Evolutionary conservation across 148 eudicot species (phyloP), one percentile per base, ranked within the genome.

Genomic region (Selenicereus undatus): DNA sequence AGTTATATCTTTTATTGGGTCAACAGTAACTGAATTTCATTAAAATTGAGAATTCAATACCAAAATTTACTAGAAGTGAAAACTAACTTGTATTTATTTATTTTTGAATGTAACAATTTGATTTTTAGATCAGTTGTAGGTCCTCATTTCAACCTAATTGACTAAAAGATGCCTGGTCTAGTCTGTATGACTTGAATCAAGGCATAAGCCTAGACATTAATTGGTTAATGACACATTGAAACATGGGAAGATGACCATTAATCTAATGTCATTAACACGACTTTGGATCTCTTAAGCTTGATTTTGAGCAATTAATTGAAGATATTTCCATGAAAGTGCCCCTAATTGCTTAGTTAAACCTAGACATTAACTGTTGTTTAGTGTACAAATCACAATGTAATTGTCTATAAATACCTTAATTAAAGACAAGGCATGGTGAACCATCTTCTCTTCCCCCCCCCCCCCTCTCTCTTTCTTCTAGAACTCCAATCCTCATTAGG

Each of bases 151-250:
- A 45, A 26, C 30, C 36, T 39, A 45, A 36, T 45, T 4, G 60
- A 24, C 52, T 74, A 22, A 13, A 45, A 11, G 58, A 20, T 50
- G 35, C 76, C 30, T 74, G 22, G 39, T 39, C 43, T 39, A 43
- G 39, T 39, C 43, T 39, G 8, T 39, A 6, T 74, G 77, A 74
- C 30, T 22, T 74, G 14, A 22, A 14, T 8, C 29, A 24, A 17
- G 30, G 54, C 12, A 27, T 24, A 12, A 45, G 7, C 39, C 60
- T 32, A 32, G 32, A 32, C 32, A 32, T 32, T 32, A 27, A 75
- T 24, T 50, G 77, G 42, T 50, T 75, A 54, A 51, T 74, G 60
- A 74, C 45, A 74, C 45, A 60, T 74, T 74, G 76, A 74, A 1
- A 42, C 1, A 42, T 39, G 20, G 9, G 17, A 66, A 66, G n/a